Evolutionary conservation across 2,329 filamentous ascomycete species (phyloP).

Genomic region (Penicillium sp.): DNA sequence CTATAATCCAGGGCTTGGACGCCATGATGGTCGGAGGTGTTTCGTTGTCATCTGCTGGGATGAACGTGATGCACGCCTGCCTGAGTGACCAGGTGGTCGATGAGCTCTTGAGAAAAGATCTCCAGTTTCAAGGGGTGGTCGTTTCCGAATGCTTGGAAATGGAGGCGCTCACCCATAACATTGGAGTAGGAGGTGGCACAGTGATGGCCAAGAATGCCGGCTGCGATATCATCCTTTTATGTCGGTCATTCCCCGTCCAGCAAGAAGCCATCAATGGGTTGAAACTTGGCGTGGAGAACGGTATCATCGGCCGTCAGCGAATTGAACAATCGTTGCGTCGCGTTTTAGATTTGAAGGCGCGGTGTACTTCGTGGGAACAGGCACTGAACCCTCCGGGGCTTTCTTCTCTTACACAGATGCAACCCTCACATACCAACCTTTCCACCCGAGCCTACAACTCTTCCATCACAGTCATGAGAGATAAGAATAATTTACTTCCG

Average conservation of each 20-base stretch:
- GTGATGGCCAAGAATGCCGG: constrained; percentile 97
- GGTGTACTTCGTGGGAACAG: constrained; percentile 85
- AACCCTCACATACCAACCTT: constrained; percentile 75
- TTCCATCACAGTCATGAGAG: constrained; percentile 88
- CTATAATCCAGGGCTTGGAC: constrained; percentile 81
- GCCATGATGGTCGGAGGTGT: constrained; percentile 96
- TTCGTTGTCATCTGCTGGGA: constrained; percentile 83
- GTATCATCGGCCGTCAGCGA: constrained; percentile 76
- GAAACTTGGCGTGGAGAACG: constrained; percentile 84
- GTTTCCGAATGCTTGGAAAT: constrained; percentile 96
- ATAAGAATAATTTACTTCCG: constrained; percentile 81
- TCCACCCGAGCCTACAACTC: constrained; percentile 85
- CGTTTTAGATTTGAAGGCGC: constrained; percentile 76
- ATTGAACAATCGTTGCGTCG: constrained; percentile 77
- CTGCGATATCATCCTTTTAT: constrained; percentile 86
- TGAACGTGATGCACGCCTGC: constrained; percentile 95
- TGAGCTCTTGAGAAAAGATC: constrained; percentile 79
- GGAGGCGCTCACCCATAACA: constrained; percentile 92
- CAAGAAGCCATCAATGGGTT: constrained; percentile 88
- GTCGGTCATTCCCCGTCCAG: constrained; percentile 82
- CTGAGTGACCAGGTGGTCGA: constrained; percentile 91
- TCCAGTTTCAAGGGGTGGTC: constrained; percentile 87
- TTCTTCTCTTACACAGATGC: constrained; percentile 71
- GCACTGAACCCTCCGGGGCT: constrained; percentile 85
- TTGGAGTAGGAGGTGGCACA: constrained; percentile 93